Base-by-base conservation (phyloP, 164 flowering plant species). In the Umbellularia californica region DNA sequence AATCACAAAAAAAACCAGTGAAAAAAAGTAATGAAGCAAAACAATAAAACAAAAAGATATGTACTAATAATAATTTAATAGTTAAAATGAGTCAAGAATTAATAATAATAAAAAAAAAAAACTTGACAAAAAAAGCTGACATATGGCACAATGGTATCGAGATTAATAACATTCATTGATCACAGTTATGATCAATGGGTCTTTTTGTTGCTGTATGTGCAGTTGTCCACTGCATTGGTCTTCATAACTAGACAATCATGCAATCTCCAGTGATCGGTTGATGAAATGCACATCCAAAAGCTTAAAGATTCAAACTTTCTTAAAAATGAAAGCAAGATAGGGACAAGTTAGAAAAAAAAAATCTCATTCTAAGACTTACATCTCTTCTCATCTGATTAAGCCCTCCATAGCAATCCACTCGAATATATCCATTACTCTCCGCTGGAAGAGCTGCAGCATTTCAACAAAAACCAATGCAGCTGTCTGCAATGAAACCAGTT, bases 381-480 rank as follows among this genome's bases (percentile, higher is more conserved):
- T 95, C 98, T 73, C 99, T 86, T 79, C 97, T 90, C 98, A 95
- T 92, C 84, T 93, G 99, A 86, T 95, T 95, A 85, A 95, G 98
- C 65, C 99, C 99, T 63, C 99, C 98, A 85, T 87, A 93, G 84
- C 99, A 95, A 88, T 95, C 98, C 86, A 95, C 97, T 74, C 96
- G 84, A 65, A 93, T 87, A 77, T 90, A 93, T 58, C 99, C 99
- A 87, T 91, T 92, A 78, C 78, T 93, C 79, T 85, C 50, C 3
- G 62, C 82, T 52, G 92, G 94, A 52, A 95, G 86, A 92, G 97
- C 98, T 95, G 99, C 98, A 92, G 86, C 82, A 69, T 88, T 86
- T 88, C 88, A 93, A 90, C 92, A 91, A 84, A 89, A 89, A 90
- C 87, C 88, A 89, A 90, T 83, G 88, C 92, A 91, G 82, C 76